Evolutionary conservation across 192 early-diverging fungal genomes (phyloP).

Genomic region (Lobosporangium transversale): DNA sequence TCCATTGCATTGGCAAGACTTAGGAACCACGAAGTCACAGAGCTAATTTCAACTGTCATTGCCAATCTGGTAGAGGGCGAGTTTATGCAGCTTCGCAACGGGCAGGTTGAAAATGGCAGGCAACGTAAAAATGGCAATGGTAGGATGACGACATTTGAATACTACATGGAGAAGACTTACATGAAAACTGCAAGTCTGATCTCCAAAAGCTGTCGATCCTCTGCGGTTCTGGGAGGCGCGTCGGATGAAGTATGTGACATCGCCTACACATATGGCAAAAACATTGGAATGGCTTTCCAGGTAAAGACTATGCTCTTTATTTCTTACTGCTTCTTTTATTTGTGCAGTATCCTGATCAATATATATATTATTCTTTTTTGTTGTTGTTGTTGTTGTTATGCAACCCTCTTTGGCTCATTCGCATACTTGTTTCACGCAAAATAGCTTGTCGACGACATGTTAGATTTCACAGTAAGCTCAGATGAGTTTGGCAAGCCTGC

Average conservation of each 20-base stretch:
- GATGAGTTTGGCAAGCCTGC: conserved; percentile 90
- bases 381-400: too few relatives aligned
- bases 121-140: conserved; percentile 8
- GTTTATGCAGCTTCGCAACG: conserved; percentile 88
- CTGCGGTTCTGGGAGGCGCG: conserved; percentile 86
- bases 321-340: too few relatives aligned
- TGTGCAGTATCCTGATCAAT: too few relatives aligned
- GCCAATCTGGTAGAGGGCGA: conserved; percentile 96
- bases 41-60: conserved; percentile 92
- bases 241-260: conserved; percentile 76
- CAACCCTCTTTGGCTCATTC: too few relatives aligned
- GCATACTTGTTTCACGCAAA: background rate
- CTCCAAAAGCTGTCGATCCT: conserved; percentile 89
- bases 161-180: conserved; percentile 96
- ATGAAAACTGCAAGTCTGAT: conserved; percentile 96
- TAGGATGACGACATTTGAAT: conserved; percentile 73
- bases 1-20: conserved; percentile 91
- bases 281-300: conserved; percentile 96
- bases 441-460: conserved; percentile 89
- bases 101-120: conserved; percentile 43
- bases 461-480: conserved; percentile 84
- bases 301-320: conserved; percentile 40
- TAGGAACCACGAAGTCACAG: conserved; percentile 91
- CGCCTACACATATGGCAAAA: conserved; percentile 88
- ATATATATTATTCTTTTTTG: too few relatives aligned